Evolutionary conservation across 192 early-diverging fungal genomes (phyloP), one percentile per base, ranked within the genome.

Genomic region (Gaertneriomyces sp.): DNA sequence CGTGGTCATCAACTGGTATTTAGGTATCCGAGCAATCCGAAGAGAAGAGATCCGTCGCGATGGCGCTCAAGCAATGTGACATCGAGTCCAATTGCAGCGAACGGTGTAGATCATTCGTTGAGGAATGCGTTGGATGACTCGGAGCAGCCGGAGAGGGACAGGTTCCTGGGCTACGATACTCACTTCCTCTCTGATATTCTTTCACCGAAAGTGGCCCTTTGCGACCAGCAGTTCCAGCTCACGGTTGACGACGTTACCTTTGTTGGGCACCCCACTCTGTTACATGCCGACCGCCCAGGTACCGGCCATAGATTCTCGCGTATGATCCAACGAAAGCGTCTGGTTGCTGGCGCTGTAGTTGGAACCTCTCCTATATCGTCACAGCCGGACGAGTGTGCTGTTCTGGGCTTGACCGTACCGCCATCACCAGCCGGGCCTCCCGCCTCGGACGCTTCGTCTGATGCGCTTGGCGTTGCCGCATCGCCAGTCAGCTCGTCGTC

Each of bases 191-290:
- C 91, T 7, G 87, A 93, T 61, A 61, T 92, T n/a, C 82, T 96
- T n/a, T 88, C 91, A 3, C 94, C 94, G 7, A 92, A 89, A 75
- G 76, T 83, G 16, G 76, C 86, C 25, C 78, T 93, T 25, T 87
- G 92, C 70, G 90, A 93, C 68, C 78, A 81, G 50, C 80, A 87
- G 53, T 98, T 98, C 71, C 91, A 93, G 67, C 79, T 98, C 46
- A 80, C 86, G 2, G 87, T 98, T 7, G 91, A 96, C 72, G 86
- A 91, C 47, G 64, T 94, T 56, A 86, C 88, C 8, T 95, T 98
- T 86, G 67, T 79, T 12, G 82, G 76, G 47, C 71, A 87, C 76
- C 82, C 89, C 43, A 79, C 89, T 46, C 77, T 90, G 5, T 70
- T 88, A 39, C 77, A 83, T 50, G 81, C 81, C 38, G 76, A 84